Percentiles rank a stretch among this genome's conserved stretches.
Conservation (phyloP, 163 green algal genomes). For the Volvox carteri region DNA sequence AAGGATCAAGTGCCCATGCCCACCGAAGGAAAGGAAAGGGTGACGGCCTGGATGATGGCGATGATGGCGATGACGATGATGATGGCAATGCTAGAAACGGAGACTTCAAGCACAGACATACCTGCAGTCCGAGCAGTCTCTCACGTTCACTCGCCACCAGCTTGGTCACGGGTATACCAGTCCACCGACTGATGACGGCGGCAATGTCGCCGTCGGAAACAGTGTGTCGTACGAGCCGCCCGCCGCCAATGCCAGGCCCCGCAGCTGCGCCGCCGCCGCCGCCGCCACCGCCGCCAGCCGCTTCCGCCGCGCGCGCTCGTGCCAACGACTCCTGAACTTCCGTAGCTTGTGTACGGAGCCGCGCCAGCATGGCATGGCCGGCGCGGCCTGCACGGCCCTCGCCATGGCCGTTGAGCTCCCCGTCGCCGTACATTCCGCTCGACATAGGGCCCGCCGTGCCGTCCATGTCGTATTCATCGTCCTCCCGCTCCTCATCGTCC, state of each 20-base stretch:
- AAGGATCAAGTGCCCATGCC: no score
- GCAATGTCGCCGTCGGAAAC: constrained; percentile 58
- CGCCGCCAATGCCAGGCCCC: no score
- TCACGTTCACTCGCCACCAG: constrained; percentile 66
- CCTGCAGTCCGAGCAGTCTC: constrained; percentile 68
- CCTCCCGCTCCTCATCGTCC: constrained; percentile 14
- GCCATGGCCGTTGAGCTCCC: constrained; percentile 59
- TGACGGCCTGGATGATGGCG: no score
- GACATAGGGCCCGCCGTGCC: neutral
- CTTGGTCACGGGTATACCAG: constrained; percentile 68
- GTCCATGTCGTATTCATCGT: neutral
- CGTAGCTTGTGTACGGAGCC: neutral
- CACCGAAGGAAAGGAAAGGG: no score
- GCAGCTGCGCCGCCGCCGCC: neutral
- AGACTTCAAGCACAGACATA: neutral
- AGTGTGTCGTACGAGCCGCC: constrained; percentile 23
- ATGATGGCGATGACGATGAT: no score
- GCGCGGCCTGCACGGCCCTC: neutral
- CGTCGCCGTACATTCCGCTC: constrained; percentile 23
- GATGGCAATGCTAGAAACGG: no score
- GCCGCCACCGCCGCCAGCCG: neutral
- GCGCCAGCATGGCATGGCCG: constrained; percentile 14
- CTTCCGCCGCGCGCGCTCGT: constrained; percentile 11
- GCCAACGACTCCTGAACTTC: constrained; percentile 53
- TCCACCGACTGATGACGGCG: constrained; percentile 64